Conservation (phyloP, 305 asterid genomes). For the Plantago coronopus region DNA sequence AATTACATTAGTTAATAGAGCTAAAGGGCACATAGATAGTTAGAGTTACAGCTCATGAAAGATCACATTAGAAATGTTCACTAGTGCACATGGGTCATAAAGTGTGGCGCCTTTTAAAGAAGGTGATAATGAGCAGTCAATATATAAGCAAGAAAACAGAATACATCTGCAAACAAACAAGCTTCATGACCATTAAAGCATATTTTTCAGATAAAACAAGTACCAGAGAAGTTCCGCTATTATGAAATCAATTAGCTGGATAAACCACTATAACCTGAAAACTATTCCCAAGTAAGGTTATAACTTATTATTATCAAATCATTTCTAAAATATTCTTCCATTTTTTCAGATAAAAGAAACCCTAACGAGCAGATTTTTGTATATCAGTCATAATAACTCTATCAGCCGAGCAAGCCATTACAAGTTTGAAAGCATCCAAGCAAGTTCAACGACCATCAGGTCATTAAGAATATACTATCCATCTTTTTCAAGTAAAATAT, state of each 20-base stretch:
- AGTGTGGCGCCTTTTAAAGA: slow-evolving; percentile 10
- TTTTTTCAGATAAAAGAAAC: slow-evolving; percentile 5
- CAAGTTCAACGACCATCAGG: not conserved
- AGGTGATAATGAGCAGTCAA: slow-evolving; percentile 6
- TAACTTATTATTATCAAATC: not conserved
- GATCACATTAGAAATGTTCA: slow-evolving; percentile 9
- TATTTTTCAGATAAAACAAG: too few species aligned
- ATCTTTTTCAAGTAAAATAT: too few species aligned
- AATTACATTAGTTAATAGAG: slow-evolving; percentile 3
- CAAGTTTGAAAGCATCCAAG: not conserved
- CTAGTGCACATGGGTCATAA: slow-evolving; percentile 17
- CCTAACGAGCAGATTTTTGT: slow-evolving; percentile 13
- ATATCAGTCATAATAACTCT: slow-evolving; percentile 11
- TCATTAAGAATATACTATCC: too few species aligned
- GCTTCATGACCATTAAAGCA: slow-evolving; percentile 2
- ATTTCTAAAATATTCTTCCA: slow-evolving; percentile 1
- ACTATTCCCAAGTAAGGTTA: not conserved
- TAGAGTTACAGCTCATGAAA: slow-evolving; percentile 1
- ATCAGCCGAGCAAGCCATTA: slow-evolving; percentile 3
- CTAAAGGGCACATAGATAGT: not conserved
- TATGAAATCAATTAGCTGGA: too few species aligned
- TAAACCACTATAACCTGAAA: too few species aligned
- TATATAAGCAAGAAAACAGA: not conserved
- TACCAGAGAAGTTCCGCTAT: not conserved
- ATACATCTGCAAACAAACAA: slow-evolving; percentile 18